Evolutionary conservation across 108 stramenopile genomes (phyloP), one percentile per base, ranked within the genome.

Genomic region (Cyclotella choctawhatcheeana): DNA sequence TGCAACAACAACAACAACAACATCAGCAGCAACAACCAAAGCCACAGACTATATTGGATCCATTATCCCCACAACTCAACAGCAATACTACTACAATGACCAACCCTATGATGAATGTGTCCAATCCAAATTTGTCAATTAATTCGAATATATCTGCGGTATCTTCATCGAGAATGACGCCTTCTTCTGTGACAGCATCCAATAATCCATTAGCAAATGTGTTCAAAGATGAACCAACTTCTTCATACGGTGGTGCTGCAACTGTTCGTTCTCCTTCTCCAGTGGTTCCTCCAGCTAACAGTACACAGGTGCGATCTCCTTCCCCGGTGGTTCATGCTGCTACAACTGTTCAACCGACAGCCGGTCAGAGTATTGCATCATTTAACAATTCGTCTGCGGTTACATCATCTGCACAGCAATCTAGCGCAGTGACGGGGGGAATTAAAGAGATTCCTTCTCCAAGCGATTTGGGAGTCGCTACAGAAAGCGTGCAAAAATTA

Each of bases 191-290:
- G 17, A 20, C 35, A 10, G 51, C 44, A 8, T 53, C 25, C 22
- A 45, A 14, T n/a, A 56, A 44, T 30, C 40, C 53, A 44, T 68
- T 47, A 29, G 44, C 63, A 3, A 37, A 64, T 47, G 59, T 71
- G 31, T 60, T 60, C 40, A 35, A 50, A 51, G 69, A 48, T 34
- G 53, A 52, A 21, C 21, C 73, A 20, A 48, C 8, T n/a, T 0
- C 69, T 18, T 40, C 69, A 21, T 37, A 64, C 3, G 21, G 44
- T n/a, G n/a, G 18, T n/a, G 21, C 53, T 0, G 25, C 73, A 8
- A 32, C 32, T 4, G 27, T 14, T 14, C 14, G 52, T 0, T 30
- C 35, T 22, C 60, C 30, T 43, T 20, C 37, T 20, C 14, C 24
- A 0, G 29, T 30, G 3, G 14, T 1, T 32, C 5, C 25, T 58